Evolutionary conservation across 768 basidiomycete genomes (phyloP).

Genomic region (Melanogaster broomeanus): DNA sequence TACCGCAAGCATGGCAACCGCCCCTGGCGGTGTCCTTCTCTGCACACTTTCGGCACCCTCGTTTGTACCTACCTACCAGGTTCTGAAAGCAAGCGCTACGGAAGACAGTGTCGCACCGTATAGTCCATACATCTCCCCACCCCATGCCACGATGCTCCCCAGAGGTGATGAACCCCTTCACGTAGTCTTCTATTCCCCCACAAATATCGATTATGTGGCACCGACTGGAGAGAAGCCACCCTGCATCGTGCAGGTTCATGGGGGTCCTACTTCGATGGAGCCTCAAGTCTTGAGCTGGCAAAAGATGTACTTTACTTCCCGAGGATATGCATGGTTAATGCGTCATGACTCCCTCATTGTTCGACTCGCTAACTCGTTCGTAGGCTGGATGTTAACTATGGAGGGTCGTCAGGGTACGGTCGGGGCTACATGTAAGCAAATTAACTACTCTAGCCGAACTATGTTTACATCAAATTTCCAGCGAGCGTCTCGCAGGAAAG

Average conservation of each 20-base stretch:
- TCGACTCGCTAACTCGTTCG: constrained; percentile 4
- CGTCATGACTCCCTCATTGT: not conserved
- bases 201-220: constrained; percentile 56
- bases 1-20: not conserved
- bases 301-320: constrained; percentile 64
- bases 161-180: constrained; percentile 37
- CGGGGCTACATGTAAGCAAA: constrained; percentile 54
- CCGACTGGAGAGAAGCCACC: constrained; percentile 60
- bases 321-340: constrained; percentile 67
- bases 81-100: constrained; percentile 14
- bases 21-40: constrained; percentile 10
- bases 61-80: constrained; percentile 8
- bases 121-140: constrained; percentile 13
- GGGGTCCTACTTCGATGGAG: constrained; percentile 61
- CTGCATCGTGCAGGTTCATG: constrained; percentile 62
- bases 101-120: not conserved
- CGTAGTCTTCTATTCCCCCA: constrained; percentile 62
- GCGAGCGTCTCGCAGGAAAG: constrained; percentile 49
- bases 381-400: constrained; percentile 75
- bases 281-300: constrained; percentile 50
- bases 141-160: constrained; percentile 1
- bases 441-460: not conserved
- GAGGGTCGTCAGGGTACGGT: constrained; percentile 75
- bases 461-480: constrained; percentile 14
- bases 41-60: constrained; percentile 9